Evolutionary conservation across 129 eudicot species (phyloP).

Genomic region (Helianthus tuberosus): DNA sequence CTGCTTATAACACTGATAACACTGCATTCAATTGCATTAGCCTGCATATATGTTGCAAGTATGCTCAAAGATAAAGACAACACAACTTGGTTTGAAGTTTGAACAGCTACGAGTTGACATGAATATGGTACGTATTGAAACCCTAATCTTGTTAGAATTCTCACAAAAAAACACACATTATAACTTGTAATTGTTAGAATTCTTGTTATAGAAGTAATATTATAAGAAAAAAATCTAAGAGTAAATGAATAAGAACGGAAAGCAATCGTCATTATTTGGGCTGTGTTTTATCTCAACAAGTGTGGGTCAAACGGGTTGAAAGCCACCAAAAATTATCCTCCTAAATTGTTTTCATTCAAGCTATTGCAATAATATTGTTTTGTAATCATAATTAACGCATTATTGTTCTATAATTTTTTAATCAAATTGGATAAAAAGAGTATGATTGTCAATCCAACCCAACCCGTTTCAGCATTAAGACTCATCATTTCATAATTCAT

Average conservation of each 20-base stretch:
- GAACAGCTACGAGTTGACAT: slow-evolving; percentile 97
- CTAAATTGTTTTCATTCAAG: too few relatives aligned
- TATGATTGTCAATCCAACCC: too few relatives aligned
- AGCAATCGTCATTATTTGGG: background rate
- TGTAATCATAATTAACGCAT: too few relatives aligned
- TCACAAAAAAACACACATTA: background rate
- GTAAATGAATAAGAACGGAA: background rate
- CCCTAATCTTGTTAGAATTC: too few relatives aligned
- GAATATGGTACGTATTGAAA: slow-evolving; percentile 65
- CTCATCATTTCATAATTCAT: too few relatives aligned
- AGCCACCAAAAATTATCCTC: too few relatives aligned
- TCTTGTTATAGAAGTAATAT: background rate
- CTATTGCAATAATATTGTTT: too few relatives aligned
- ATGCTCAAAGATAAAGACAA: slow-evolving; percentile 88
- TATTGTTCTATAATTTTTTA: too few relatives aligned
- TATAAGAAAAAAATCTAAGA: background rate
- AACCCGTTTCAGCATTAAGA: too few relatives aligned
- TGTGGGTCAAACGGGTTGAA: too few relatives aligned
- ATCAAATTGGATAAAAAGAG: too few relatives aligned
- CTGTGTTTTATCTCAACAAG: background rate
- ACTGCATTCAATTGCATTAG: slow-evolving; percentile 83
- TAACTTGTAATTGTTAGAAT: background rate
- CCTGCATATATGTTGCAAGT: slow-evolving; percentile 90
- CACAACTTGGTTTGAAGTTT: slow-evolving; percentile 61
- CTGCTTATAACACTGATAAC: too few relatives aligned